Evolutionary conservation across 2,329 filamentous ascomycete species (phyloP).

Genomic region (Lecanosticta acicola): DNA sequence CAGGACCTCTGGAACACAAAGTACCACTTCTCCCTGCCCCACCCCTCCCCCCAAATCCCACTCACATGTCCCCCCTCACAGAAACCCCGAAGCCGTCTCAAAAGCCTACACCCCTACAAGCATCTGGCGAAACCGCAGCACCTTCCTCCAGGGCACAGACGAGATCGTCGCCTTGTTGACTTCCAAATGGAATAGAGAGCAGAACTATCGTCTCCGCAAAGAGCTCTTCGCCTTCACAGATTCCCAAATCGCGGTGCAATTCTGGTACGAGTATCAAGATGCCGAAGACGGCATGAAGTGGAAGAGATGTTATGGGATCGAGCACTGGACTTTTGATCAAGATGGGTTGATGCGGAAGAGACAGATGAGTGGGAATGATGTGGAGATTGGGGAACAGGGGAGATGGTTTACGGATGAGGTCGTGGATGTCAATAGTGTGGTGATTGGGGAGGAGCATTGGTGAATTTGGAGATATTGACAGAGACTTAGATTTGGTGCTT

Average conservation of each 20-base stretch:
- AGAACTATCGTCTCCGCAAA: constrained; percentile 69
- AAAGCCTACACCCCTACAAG: constrained; percentile 69
- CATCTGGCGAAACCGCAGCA: constrained; percentile 73
- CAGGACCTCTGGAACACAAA: constrained; percentile 78
- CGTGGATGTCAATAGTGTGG: constrained; percentile 63
- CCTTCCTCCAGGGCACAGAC: constrained; percentile 63
- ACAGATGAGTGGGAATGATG: constrained; percentile 70
- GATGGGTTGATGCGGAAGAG: constrained; percentile 68
- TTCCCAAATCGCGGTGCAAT: constrained; percentile 74
- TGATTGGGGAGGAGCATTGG: constrained; percentile 65
- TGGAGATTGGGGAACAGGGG: constrained; percentile 56
- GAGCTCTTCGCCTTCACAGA: constrained; percentile 74
- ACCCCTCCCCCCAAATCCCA: not conserved
- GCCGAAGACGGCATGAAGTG: constrained; percentile 59
- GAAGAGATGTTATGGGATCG: constrained; percentile 76
- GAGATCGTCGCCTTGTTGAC: constrained; percentile 63
- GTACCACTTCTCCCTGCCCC: constrained; percentile 39
- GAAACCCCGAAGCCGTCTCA: constrained; percentile 60
- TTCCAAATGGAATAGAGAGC: constrained; percentile 68
- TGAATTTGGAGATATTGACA: constrained; percentile 18
- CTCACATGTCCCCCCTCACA: constrained; percentile 29
- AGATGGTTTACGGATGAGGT: constrained; percentile 64
- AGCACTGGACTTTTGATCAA: constrained; percentile 70
- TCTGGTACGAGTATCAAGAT: constrained; percentile 78
- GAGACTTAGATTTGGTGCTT: too few relatives aligned